Percentiles rank a stretch among this genome's conserved stretches.
phyloP scores from a whole-genome alignment of 1,284 basidiomycete species.

The Cronartium ribicola region DNA sequence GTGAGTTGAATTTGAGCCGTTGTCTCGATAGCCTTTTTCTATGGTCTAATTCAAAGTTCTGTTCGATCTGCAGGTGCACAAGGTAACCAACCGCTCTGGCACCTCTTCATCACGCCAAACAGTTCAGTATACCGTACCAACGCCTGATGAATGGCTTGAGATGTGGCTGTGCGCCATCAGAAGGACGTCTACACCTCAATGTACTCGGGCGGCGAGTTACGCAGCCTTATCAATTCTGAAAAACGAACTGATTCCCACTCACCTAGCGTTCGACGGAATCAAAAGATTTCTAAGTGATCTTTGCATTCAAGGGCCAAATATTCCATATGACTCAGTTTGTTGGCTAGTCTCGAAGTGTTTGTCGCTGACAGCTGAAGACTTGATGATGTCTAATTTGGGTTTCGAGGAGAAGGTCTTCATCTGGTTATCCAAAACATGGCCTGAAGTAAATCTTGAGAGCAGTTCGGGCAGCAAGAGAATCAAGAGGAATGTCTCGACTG shows the following conservation, averaged over 20 bases:
- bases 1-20: slow-evolving; percentile 47
- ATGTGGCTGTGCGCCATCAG: slow-evolving; percentile 78
- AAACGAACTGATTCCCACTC: slow-evolving; percentile 57
- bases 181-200: slow-evolving; percentile 61
- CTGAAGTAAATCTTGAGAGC: slow-evolving; percentile 52
- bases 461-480: slow-evolving; percentile 6
- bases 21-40: not conserved
- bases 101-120: slow-evolving; percentile 41
- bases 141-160: slow-evolving; percentile 61
- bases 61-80: not conserved
- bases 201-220: slow-evolving; percentile 76
- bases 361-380: slow-evolving; percentile 69
- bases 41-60: too few relatives aligned
- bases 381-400: slow-evolving; percentile 68
- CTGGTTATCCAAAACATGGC: slow-evolving; percentile 78
- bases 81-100: slow-evolving; percentile 35
- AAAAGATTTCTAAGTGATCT: slow-evolving; percentile 71
- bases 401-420: slow-evolving; percentile 74
- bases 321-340: slow-evolving; percentile 80
- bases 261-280: slow-evolving; percentile 64
- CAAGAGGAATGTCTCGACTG: slow-evolving; percentile 7
- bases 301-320: slow-evolving; percentile 77
- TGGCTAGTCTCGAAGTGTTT: slow-evolving; percentile 63
- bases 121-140: slow-evolving; percentile 44
- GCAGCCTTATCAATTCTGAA: slow-evolving; percentile 60